A percentile compares a stretch with the other conserved stretches of the same genome.
Evolutionary conservation across 768 basidiomycete species (phyloP).

Genomic region (Lactarius psammicola): DNA sequence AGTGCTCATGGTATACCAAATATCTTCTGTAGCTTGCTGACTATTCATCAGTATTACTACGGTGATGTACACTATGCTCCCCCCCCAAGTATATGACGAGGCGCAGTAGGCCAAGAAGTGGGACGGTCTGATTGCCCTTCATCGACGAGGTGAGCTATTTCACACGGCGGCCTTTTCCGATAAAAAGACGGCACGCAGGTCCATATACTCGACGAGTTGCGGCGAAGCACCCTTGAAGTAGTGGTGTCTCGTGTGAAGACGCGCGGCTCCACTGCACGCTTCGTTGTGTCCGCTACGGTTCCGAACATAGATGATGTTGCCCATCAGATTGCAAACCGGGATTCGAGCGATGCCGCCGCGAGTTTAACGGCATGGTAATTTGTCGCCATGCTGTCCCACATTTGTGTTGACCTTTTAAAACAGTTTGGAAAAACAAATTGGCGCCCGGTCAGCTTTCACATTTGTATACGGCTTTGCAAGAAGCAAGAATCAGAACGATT

Average conservation of each 20-base stretch:
- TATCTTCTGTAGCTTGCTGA: background rate
- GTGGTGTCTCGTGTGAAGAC: slow-evolving; percentile 92
- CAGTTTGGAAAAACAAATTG: slow-evolving; percentile 94
- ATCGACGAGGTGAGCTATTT: slow-evolving; percentile 74
- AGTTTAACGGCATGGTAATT: slow-evolving; percentile 72
- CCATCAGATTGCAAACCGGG: slow-evolving; percentile 68
- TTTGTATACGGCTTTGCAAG: slow-evolving; percentile 70
- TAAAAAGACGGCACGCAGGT: slow-evolving; percentile 51
- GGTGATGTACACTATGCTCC: slow-evolving; percentile 39
- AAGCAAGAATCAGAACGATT: slow-evolving; percentile 68
- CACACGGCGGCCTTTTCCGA: background rate
- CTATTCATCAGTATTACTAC: slow-evolving; percentile 62
- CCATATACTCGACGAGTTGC: slow-evolving; percentile 85
- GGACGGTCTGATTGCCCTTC: slow-evolving; percentile 91
- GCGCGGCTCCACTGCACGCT: slow-evolving; percentile 66
- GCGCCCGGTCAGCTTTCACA: slow-evolving; percentile 77
- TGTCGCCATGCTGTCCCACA: background rate
- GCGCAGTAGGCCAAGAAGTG: slow-evolving; percentile 83
- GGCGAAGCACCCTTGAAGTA: slow-evolving; percentile 93
- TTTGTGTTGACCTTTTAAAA: background rate
- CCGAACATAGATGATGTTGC: slow-evolving; percentile 93
- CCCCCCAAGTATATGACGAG: slow-evolving; percentile 6
- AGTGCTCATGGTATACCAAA: slow-evolving; percentile 29
- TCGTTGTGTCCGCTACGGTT: slow-evolving; percentile 89
- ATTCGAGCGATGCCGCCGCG: slow-evolving; percentile 47